These are phyloP conservation scores for Entomophthora muscae DNA, from an alignment of 371 early-diverging fungal genomes.

Conservation along the genomic window DNA sequence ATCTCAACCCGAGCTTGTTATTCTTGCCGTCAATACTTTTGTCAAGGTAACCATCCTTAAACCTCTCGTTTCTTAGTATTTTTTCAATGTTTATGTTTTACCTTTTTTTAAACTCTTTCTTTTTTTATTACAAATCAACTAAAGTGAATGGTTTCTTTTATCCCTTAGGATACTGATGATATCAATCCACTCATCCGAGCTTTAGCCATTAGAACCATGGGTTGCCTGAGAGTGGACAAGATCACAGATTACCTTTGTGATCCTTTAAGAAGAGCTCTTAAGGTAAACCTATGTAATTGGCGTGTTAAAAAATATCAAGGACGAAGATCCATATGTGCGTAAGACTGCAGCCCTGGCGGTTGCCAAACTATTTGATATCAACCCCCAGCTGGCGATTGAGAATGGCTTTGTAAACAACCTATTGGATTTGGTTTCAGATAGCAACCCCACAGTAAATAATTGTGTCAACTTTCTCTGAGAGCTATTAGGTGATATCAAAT, in stretches of 20 bases:
- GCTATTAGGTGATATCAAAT: conserved; percentile 69
- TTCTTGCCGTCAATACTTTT: conserved; percentile 93
- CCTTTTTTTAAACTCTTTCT: conserved; percentile 16
- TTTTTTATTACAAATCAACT: conserved; percentile 11
- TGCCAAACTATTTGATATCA: conserved; percentile 72
- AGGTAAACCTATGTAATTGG: conserved; percentile 23
- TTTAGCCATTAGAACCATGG: conserved; percentile 88
- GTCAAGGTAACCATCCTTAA: conserved; percentile 83
- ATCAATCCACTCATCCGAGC: conserved; percentile 91
- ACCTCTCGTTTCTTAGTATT: background rate
- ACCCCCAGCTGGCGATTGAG: conserved; percentile 48
- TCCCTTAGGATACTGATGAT: conserved; percentile 77
- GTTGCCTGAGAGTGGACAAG: conserved; percentile 84
- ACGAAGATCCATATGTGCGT: conserved; percentile 75
- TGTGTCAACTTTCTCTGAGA: background rate
- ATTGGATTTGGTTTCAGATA: conserved; percentile 76
- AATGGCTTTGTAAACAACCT: conserved; percentile 69
- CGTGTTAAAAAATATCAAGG: conserved; percentile 24
- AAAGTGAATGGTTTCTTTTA: conserved; percentile 12
- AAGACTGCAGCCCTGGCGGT: conserved; percentile 95
- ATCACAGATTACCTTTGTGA: conserved; percentile 82
- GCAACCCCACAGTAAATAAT: conserved; percentile 74
- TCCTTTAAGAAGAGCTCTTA: conserved; percentile 66
- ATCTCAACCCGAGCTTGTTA: conserved; percentile 91
- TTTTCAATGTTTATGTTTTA: background rate